Evolutionary conservation across 225 moss, liverwort and hornwort species (phyloP).

Genomic region (Pseudisothecium myosuroides): DNA sequence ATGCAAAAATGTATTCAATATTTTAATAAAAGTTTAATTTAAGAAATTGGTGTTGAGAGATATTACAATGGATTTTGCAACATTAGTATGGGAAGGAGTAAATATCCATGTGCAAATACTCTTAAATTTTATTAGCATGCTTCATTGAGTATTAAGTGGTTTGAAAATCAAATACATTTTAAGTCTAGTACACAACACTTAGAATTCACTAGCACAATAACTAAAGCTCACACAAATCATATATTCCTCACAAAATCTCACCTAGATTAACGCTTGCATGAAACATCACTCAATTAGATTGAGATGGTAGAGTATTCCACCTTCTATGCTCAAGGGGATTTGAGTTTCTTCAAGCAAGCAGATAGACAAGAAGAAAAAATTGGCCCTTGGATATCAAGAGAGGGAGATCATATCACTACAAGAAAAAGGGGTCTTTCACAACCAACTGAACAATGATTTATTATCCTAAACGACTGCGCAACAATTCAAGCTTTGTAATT

Average conservation of each 20-base stretch:
- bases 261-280: not conserved
- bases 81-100: not conserved
- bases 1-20: too few species aligned
- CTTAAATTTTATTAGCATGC: not conserved
- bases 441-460: too few species aligned
- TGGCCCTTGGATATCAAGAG: not conserved
- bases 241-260: not conserved
- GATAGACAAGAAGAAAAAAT: not conserved
- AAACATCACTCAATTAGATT: not conserved
- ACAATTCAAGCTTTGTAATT: too few species aligned
- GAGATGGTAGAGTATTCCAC: not conserved
- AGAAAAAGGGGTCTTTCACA: too few species aligned
- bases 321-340: not conserved
- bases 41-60: not conserved
- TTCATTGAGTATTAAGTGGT: not conserved
- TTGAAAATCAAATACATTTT: not conserved
- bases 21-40: not conserved
- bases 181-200: too few species aligned
- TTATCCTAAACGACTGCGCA: too few species aligned
- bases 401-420: too few species aligned
- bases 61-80: not conserved
- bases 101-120: not conserved
- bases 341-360: not conserved
- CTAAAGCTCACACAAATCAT: not conserved
- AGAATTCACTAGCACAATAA: not conserved